A percentile compares a stretch with the other conserved stretches of the same genome.
phyloP scores from a whole-genome alignment of 208 protist species.

The Leishmania braziliensis region DNA sequence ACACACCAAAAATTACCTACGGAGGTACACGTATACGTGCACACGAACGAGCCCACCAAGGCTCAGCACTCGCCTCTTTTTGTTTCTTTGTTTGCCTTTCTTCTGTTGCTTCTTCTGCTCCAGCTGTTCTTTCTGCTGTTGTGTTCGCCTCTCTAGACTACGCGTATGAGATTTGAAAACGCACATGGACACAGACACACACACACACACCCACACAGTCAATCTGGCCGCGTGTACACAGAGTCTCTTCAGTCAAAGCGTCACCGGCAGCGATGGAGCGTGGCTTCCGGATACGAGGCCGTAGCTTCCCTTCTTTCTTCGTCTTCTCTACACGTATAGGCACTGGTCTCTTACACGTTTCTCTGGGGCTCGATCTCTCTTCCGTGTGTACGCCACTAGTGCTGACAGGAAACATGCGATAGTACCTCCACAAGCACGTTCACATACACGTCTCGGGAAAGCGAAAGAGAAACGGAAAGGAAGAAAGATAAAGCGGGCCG shows the following conservation, averaged over 20 bases:
- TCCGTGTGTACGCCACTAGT: background rate
- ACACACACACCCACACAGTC: background rate
- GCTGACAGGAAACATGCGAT: background rate
- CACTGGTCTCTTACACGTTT: background rate
- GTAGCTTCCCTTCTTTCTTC: background rate
- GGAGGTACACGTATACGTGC: background rate
- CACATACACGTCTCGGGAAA: background rate
- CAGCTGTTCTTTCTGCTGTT: background rate
- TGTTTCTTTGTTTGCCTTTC: conserved; percentile 23
- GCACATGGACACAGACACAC: background rate
- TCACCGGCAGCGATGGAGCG: background rate
- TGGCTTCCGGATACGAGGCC: background rate
- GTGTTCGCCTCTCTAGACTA: background rate
- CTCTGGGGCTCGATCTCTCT: background rate
- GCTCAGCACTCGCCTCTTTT: background rate
- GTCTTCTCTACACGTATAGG: background rate
- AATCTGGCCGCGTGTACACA: background rate
- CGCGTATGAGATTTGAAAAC: background rate
- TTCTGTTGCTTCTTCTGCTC: conserved; percentile 3
- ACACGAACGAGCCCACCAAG: background rate
- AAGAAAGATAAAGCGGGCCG: background rate
- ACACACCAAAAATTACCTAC: background rate
- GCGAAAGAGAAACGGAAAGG: background rate
- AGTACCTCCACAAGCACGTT: background rate
- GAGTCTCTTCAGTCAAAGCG: background rate